Evolutionary conservation across 2,329 filamentous ascomycete species (phyloP), one percentile per base, ranked within the genome.

Genomic region (Pseudocercospora musae): DNA sequence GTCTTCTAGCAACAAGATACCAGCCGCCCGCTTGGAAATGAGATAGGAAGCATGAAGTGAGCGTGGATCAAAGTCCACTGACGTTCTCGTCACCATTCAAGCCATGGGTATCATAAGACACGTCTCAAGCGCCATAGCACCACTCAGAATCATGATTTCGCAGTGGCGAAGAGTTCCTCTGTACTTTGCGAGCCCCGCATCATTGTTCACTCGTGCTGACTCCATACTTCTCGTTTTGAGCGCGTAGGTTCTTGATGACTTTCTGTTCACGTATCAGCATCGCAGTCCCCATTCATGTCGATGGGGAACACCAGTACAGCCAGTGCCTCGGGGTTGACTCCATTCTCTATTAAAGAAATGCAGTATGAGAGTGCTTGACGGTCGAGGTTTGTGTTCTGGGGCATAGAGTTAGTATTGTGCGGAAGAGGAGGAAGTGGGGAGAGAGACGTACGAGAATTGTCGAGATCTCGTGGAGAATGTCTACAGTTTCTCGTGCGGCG

Each of bases 281-380:
- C 37, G 10, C 29, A 31, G 3, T 11, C 1, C 29, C 13, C 10
- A 2, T 31, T 11, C 29, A 31, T 8, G 1, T 31, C 13, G 8
- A 2, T 11, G 8, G 1, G 29, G n/a, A 31, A 8, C 13, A 31
- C 10, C 80, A 91, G 73, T 84, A 98, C 95, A 23, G 94, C 93
- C 31, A 99, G 81, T 0, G 94, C 95, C 76, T 98, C 94, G 0
- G 95, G 95, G 74, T 96, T 96, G 29, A 98, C 92, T 13, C 95
- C 95, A 73, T 96, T 96, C 78, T 99, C 95, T 70, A 99, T 96
- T 77, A 99, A 85, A 58, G 92, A 96, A 63, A 98, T 94, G 78
- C 95, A 99, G 66, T 97, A 91, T 2, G 93, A 96, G 18, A 99
- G 82, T 20, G 93, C 92, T 58, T 92, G 89, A 31, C 94, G 88